A percentile compares a stretch with the other conserved stretches of the same genome.
phyloP scores from a whole-genome alignment of 1,284 basidiomycete genomes.

The Boletus hoseneyae region DNA sequence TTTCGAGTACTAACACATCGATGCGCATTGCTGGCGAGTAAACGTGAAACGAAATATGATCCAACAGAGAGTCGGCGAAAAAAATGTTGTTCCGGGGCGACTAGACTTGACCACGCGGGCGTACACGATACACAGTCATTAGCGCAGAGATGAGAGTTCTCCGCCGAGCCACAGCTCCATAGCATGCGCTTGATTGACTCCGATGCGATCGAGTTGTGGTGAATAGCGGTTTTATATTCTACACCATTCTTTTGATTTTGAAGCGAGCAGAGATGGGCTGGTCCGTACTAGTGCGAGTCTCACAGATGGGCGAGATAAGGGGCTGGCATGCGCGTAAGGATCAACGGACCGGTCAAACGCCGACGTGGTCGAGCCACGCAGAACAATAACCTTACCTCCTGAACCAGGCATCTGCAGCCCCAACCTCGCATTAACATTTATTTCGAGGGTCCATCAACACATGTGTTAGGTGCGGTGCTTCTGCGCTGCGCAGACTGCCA shows the following conservation, averaged over 20 bases:
- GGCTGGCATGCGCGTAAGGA: not conserved
- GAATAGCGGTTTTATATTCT: not conserved
- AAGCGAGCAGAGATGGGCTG: not conserved
- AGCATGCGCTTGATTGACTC: too few relatives aligned
- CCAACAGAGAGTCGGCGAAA: not conserved
- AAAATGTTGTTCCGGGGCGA: not conserved
- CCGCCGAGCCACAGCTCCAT: not conserved
- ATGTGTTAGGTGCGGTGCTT: not conserved
- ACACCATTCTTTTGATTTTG: not conserved
- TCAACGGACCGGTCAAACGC: not conserved
- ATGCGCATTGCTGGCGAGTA: not conserved
- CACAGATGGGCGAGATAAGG: not conserved
- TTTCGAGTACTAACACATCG: not conserved
- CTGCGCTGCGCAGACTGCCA: conserved; percentile 1
- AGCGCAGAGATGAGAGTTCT: not conserved
- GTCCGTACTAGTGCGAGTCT: not conserved
- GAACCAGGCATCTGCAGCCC: not conserved
- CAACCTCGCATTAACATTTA: not conserved
- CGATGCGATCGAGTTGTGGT: not conserved
- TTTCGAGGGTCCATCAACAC: not conserved
- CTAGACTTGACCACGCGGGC: not conserved
- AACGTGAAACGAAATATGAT: not conserved
- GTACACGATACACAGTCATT: not conserved
- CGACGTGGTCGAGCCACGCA: not conserved
- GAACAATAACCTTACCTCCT: not conserved